A percentile compares a stretch with the other conserved stretches of the same genome.
phyloP scores from a whole-genome alignment of 2,329 filamentous ascomycete species.

The Cytospora piceae region DNA sequence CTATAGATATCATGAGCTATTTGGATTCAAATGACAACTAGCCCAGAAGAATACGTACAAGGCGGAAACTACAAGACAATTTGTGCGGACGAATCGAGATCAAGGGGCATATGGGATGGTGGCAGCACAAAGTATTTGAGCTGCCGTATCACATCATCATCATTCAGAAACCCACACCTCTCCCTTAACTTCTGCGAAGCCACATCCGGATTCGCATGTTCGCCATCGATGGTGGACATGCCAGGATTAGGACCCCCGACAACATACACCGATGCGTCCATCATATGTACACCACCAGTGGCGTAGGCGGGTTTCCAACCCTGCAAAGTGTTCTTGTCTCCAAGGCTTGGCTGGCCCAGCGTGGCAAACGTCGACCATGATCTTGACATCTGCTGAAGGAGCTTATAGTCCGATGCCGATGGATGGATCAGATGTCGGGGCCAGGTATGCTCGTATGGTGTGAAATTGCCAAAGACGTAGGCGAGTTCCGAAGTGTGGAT shows the following conservation, averaged over 20 bases:
- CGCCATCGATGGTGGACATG: slow-evolving; percentile 3
- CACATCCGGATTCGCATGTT: slow-evolving; percentile 3
- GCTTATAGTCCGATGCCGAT: not conserved
- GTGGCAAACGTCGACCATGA: slow-evolving; percentile 14
- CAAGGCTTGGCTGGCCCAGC: slow-evolving; percentile 2
- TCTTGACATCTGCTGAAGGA: slow-evolving; percentile 4
- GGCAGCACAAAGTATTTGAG: slow-evolving; percentile 1
- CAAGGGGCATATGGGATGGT: not conserved
- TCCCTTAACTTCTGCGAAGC: slow-evolving; percentile 7
- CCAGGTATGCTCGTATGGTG: slow-evolving; percentile 2
- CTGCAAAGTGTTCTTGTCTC: not conserved
- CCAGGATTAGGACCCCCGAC: slow-evolving; percentile 9
- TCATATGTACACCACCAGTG: not conserved
- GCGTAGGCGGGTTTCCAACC: slow-evolving; percentile 5
- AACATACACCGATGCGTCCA: slow-evolving; percentile 7
- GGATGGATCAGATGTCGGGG: not conserved
- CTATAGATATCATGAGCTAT: too few species aligned
- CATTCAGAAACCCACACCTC: slow-evolving; percentile 13
- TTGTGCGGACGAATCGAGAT: not conserved
- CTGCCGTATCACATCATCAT: slow-evolving; percentile 4
- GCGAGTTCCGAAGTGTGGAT: slow-evolving; percentile 10
- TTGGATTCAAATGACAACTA: too few species aligned
- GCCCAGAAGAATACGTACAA: too few species aligned
- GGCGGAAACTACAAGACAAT: not conserved
- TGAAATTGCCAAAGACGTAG: slow-evolving; percentile 15